A percentile compares a stretch with the other conserved stretches of the same genome.
Evolutionary conservation across 2,329 filamentous ascomycete species (phyloP).

Genomic region (Neofusicoccum ribis): DNA sequence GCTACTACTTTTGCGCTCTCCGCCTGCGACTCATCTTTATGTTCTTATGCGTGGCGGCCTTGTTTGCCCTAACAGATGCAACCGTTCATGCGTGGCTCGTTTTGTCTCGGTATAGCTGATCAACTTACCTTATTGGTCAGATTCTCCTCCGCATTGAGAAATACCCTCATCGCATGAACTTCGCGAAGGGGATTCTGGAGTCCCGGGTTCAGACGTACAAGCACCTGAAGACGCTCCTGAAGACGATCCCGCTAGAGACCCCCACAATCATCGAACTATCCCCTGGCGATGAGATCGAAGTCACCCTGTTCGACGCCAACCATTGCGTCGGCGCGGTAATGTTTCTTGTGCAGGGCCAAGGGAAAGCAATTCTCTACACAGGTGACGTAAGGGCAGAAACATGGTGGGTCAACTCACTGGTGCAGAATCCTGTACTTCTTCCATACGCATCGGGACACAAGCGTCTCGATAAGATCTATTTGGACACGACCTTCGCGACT

Average conservation of each 20-base stretch:
- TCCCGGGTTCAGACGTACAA: slow-evolving; percentile 72
- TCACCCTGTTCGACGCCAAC: slow-evolving; percentile 88
- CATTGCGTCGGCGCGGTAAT: slow-evolving; percentile 89
- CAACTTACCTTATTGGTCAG: slow-evolving; percentile 30
- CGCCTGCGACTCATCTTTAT: background rate
- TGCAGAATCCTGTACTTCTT: slow-evolving; percentile 69
- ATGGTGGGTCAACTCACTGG: slow-evolving; percentile 79
- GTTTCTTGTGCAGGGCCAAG: slow-evolving; percentile 78
- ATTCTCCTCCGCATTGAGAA: slow-evolving; percentile 78
- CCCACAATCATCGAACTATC: slow-evolving; percentile 74
- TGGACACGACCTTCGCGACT: slow-evolving; percentile 79
- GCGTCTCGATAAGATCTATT: slow-evolving; percentile 75
- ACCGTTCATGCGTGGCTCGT: background rate
- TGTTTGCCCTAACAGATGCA: no score
- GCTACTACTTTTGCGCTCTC: background rate
- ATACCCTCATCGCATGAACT: slow-evolving; percentile 78
- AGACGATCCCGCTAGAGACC: slow-evolving; percentile 78
- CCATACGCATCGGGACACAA: slow-evolving; percentile 60
- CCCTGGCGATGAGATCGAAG: slow-evolving; percentile 67
- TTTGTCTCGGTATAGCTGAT: background rate
- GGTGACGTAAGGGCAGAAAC: slow-evolving; percentile 83
- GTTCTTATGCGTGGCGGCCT: background rate
- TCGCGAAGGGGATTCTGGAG: slow-evolving; percentile 75
- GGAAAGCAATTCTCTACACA: slow-evolving; percentile 78
- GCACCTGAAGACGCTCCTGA: slow-evolving; percentile 71